Conservation (phyloP, 257 asterid genomes). For the Anisodus tanguticus region DNA sequence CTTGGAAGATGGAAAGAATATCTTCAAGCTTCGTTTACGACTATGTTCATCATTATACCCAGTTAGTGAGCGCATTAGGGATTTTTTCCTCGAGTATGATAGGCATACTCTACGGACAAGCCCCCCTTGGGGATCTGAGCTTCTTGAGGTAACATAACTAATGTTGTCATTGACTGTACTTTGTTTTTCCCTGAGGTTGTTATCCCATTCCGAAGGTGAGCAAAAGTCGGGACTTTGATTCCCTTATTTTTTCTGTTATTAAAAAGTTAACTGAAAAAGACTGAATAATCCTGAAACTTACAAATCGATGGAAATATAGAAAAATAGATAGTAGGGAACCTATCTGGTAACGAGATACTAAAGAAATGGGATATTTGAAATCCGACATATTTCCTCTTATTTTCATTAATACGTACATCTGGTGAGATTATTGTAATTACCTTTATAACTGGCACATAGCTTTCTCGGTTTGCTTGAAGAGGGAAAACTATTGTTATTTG, state of each 20-base stretch:
- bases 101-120: slow-evolving; percentile 97
- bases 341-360: not conserved
- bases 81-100: slow-evolving; percentile 96
- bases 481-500: not conserved
- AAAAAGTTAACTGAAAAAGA: not conserved
- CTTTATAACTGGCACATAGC: not conserved
- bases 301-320: not conserved
- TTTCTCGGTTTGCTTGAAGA: not conserved
- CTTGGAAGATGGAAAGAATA: slow-evolving; percentile 97
- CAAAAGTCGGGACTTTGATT: not conserved
- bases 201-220: slow-evolving; percentile 1
- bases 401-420: not conserved
- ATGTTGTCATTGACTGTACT: slow-evolving; percentile 26
- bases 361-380: not conserved
- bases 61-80: slow-evolving; percentile 94
- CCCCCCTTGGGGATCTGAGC: slow-evolving; percentile 99
- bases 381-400: not conserved
- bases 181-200: slow-evolving; percentile 31
- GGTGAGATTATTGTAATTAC: not conserved
- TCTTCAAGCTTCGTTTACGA: slow-evolving; percentile 85
- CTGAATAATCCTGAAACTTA: slow-evolving; percentile 1
- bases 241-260: not conserved
- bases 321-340: not conserved
- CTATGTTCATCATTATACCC: slow-evolving; percentile 95
- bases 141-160: slow-evolving; percentile 75